Evolutionary conservation across 768 basidiomycete species (phyloP).

Genomic region (Coprinellus micaceus): DNA sequence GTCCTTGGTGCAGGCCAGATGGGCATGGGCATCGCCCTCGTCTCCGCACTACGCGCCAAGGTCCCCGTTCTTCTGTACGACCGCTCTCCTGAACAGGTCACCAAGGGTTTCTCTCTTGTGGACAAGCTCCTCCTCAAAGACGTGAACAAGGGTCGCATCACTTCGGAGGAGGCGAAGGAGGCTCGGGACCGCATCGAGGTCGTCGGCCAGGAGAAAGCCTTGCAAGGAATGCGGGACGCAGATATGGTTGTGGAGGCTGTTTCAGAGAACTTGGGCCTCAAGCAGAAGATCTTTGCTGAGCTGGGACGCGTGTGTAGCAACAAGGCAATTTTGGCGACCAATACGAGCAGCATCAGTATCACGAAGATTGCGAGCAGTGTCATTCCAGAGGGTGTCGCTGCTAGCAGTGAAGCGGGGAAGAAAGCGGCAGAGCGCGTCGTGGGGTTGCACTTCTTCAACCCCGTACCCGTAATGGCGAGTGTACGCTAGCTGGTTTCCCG

Average conservation of each 20-base stretch:
- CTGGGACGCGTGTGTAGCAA: slow-evolving; percentile 68
- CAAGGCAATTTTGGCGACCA: slow-evolving; percentile 80
- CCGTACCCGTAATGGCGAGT: slow-evolving; percentile 91
- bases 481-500: background rate
- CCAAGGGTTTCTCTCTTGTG: slow-evolving; percentile 67
- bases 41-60: slow-evolving; percentile 80
- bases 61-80: slow-evolving; percentile 87
- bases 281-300: slow-evolving; percentile 69
- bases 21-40: slow-evolving; percentile 91
- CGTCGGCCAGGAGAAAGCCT: slow-evolving; percentile 44
- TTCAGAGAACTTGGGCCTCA: slow-evolving; percentile 77
- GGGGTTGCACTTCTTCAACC: slow-evolving; percentile 93
- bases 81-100: slow-evolving; percentile 67
- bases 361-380: slow-evolving; percentile 89
- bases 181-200: slow-evolving; percentile 63
- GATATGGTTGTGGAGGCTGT: slow-evolving; percentile 96
- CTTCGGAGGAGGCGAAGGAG: slow-evolving; percentile 65
- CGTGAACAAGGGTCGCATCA: slow-evolving; percentile 75
- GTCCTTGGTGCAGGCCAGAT: slow-evolving; percentile 84
- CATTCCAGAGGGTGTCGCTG: slow-evolving; percentile 51
- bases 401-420: slow-evolving; percentile 62
- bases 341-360: slow-evolving; percentile 92
- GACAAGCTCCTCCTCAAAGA: slow-evolving; percentile 89
- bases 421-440: slow-evolving; percentile 72
- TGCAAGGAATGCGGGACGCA: slow-evolving; percentile 67